These are phyloP conservation scores for Butyriboletus loyo DNA, from an alignment of 768 basidiomycete genomes.

Conservation along the genomic window DNA sequence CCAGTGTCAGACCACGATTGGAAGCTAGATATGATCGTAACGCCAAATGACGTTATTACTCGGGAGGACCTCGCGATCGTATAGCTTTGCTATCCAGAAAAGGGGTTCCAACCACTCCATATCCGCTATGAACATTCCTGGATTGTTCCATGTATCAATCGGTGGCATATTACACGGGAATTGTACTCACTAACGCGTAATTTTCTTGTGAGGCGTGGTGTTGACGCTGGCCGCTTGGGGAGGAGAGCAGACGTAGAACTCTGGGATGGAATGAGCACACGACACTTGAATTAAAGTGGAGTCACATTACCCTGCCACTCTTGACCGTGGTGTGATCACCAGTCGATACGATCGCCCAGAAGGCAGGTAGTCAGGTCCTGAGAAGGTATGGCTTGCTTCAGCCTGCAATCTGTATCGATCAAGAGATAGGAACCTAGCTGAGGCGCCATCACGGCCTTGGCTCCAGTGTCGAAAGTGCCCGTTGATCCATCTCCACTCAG, in stretches of 20 bases:
- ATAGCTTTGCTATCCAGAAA: slow-evolving; percentile 14
- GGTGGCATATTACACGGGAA: slow-evolving; percentile 15
- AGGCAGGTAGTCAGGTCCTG: slow-evolving; percentile 42
- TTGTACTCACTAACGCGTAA: slow-evolving; percentile 26
- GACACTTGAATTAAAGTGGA: slow-evolving; percentile 13
- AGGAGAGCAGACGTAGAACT: slow-evolving; percentile 39
- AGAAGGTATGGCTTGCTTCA: slow-evolving; percentile 1
- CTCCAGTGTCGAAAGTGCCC: slow-evolving; percentile 65
- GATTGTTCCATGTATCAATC: slow-evolving; percentile 7
- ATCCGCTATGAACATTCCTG: slow-evolving; percentile 23
- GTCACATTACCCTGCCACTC: slow-evolving; percentile 39
- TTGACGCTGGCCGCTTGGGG: slow-evolving; percentile 27
- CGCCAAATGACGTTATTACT: slow-evolving; percentile 39
- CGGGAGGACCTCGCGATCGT: slow-evolving; percentile 16
- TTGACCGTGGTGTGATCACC: slow-evolving; percentile 39
- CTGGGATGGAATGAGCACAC: slow-evolving; percentile 27
- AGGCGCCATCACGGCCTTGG: slow-evolving; percentile 62
- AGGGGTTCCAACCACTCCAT: slow-evolving; percentile 16
- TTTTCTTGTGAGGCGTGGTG: slow-evolving; percentile 17
- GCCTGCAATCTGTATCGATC: slow-evolving; percentile 1
- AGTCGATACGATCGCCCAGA: slow-evolving; percentile 42
- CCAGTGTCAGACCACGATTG: slow-evolving; percentile 59
- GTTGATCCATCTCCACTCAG: slow-evolving; percentile 59
- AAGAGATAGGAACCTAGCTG: slow-evolving; percentile 48
- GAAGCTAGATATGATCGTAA: slow-evolving; percentile 60